Evolutionary conservation across 1,284 basidiomycete genomes (phyloP).

Genomic region (Apiotrichum laibachii): DNA sequence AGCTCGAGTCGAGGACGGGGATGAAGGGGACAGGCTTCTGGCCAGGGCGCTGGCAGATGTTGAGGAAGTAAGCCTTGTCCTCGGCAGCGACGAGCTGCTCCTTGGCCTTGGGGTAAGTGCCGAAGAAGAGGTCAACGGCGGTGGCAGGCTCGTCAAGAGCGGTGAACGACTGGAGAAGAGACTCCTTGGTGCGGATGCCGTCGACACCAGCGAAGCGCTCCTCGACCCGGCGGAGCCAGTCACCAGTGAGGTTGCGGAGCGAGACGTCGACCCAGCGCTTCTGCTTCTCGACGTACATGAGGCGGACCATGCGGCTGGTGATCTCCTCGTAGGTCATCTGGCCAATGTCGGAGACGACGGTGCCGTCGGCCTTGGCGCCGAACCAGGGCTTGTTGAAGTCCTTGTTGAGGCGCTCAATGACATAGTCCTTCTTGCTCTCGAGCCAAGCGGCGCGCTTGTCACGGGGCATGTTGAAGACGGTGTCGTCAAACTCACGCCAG

Average conservation of each 20-base stretch:
- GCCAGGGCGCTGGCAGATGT: constrained; percentile 87
- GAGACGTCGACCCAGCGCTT: constrained; percentile 90
- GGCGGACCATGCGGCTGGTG: constrained; percentile 79
- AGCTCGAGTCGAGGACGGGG: constrained; percentile 86
- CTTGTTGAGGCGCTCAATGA: constrained; percentile 87
- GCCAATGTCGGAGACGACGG: constrained; percentile 76
- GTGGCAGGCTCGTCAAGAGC: constrained; percentile 76
- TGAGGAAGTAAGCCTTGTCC: constrained; percentile 92
- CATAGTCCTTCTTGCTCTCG: constrained; percentile 77
- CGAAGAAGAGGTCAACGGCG: constrained; percentile 81
- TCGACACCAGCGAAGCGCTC: constrained; percentile 96
- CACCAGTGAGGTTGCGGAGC: constrained; percentile 91
- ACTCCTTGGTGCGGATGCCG: constrained; percentile 69
- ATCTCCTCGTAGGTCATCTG: constrained; percentile 99
- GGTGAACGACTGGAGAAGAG: constrained; percentile 83
- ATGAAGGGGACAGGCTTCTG: constrained; percentile 99
- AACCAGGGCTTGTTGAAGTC: constrained; percentile 99
- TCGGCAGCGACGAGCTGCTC: constrained; percentile 89
- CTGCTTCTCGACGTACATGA: constrained; percentile 92
- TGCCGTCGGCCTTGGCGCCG: constrained; percentile 86
- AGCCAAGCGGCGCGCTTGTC: constrained; percentile 92
- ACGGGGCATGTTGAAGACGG: constrained; percentile 88
- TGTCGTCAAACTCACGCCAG: constrained; percentile 98
- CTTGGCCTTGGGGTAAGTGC: constrained; percentile 74
- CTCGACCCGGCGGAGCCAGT: constrained; percentile 94